Evolutionary conservation across 495 filamentous ascomycete species (phyloP).

Genomic region (Stereocaulon alpinum): DNA sequence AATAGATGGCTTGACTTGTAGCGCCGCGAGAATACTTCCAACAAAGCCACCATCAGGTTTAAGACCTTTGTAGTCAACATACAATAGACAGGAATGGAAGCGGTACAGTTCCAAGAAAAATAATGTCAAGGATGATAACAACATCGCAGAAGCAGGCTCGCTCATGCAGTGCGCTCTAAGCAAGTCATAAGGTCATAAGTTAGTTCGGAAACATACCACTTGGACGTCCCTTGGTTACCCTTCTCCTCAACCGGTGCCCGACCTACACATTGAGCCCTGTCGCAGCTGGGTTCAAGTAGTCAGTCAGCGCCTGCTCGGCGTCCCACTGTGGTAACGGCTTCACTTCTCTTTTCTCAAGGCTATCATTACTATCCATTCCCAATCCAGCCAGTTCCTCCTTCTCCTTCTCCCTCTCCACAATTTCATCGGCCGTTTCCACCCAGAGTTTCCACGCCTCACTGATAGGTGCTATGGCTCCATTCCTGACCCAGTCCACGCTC

Average conservation of each 20-base stretch:
- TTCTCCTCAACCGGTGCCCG: background rate
- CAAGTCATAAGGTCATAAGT: background rate
- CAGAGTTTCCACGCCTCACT: conserved; percentile 32
- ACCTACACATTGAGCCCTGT: conserved; percentile 2
- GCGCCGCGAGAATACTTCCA: background rate
- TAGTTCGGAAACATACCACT: background rate
- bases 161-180: background rate
- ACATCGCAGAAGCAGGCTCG: background rate
- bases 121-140: background rate
- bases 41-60: background rate
- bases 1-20: too few species aligned
- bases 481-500: conserved; percentile 29
- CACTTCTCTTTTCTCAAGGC: background rate
- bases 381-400: background rate
- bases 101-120: background rate
- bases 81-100: background rate
- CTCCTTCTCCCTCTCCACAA: background rate
- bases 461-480: conserved; percentile 28
- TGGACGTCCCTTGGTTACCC: background rate
- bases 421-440: conserved; percentile 26
- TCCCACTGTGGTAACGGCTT: conserved; percentile 13
- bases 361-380: background rate
- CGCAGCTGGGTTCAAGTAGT: conserved; percentile 8
- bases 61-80: background rate
- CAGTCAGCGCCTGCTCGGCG: conserved; percentile 10